Percentiles rank a stretch among this genome's conserved stretches.
phyloP scores from a whole-genome alignment of 2,329 filamentous ascomycete genomes.

The Cladophialophora carrionii region DNA sequence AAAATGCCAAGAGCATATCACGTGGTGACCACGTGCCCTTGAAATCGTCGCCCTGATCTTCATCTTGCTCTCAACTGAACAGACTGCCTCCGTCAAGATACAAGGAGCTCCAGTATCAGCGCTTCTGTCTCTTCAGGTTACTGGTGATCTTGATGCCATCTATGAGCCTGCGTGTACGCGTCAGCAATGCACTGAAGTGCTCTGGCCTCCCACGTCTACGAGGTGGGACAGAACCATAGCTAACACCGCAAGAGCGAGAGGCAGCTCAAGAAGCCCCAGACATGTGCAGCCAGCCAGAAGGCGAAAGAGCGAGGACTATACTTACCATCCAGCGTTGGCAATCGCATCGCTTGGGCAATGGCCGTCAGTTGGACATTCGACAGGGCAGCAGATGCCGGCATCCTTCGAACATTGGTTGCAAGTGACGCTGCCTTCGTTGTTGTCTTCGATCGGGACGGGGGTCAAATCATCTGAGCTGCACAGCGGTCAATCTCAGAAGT shows the following conservation, averaged over 20 bases:
- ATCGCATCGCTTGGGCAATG: constrained; percentile 13
- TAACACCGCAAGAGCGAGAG: neutral
- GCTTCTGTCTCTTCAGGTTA: constrained; percentile 11
- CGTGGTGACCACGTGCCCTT: no score
- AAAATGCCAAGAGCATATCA: no score
- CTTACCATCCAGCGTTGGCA: constrained; percentile 23
- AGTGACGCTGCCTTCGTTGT: constrained; percentile 14
- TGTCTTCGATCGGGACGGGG: constrained; percentile 2
- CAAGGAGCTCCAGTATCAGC: neutral
- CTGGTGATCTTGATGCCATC: constrained; percentile 17
- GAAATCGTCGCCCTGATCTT: neutral
- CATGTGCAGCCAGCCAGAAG: neutral
- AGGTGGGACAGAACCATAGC: neutral
- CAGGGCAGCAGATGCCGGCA: constrained; percentile 22
- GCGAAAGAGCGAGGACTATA: neutral
- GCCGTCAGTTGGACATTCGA: constrained; percentile 23
- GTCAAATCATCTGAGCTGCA: constrained; percentile 5
- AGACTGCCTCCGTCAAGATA: neutral
- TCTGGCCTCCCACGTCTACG: no score
- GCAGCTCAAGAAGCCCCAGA: neutral
- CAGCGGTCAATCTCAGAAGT: neutral
- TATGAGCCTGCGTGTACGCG: constrained; percentile 7
- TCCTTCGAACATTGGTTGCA: constrained; percentile 28
- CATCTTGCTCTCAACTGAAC: neutral
- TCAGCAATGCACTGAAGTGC: neutral